Base-by-base conservation (phyloP, 441 rosid genomes). In the Croton setiger region DNA sequence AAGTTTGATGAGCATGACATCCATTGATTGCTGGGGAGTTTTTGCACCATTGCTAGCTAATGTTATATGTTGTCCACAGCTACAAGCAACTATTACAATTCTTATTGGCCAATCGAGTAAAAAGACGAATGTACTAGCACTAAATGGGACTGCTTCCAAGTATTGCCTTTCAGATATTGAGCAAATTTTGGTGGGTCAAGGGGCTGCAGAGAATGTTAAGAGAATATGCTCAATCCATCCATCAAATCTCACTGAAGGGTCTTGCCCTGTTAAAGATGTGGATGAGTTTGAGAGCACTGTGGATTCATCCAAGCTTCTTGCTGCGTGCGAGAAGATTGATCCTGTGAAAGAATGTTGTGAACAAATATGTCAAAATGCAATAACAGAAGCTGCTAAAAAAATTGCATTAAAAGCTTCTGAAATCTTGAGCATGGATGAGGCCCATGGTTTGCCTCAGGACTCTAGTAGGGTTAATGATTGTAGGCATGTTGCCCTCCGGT, bases 41-140 rank as follows among this genome's bases (percentile, higher is more conserved):
- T 88, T 94, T 48, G 99, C 99, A 54, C 92, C 97, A 9, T 76
- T 88, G 71, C 73, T 92, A 70, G 97, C 98, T 13, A 88, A 94
- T 66, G 97, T 92, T 59, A 86, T 92, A 79, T 94, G 99, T 75
- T 94, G 99, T 79, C 99, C 99, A 14, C 99, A 94, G 82, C 64
- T 92, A 11, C 86, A 84, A 64, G 98, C 96, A 44, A 81, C 92
- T 4, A 79, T 94, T 20, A 64, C 83, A 37, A 92, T 94, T 56
- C 90, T 92, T 39, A 82, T 90, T 21, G 99, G 98, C 7, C 87
- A 84, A 73, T 85, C 88, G 36, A 92, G 99, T 65, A 83, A 82
- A 81, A 71, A 70, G 20, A 87, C 86, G 3, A 83, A 90, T 37
- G 63, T 78, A 66, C 98, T 94, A 62, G 94, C 97, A 9, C 60